Conservation (phyloP, 768 basidiomycete species). For the Austroboletus festivus region DNA sequence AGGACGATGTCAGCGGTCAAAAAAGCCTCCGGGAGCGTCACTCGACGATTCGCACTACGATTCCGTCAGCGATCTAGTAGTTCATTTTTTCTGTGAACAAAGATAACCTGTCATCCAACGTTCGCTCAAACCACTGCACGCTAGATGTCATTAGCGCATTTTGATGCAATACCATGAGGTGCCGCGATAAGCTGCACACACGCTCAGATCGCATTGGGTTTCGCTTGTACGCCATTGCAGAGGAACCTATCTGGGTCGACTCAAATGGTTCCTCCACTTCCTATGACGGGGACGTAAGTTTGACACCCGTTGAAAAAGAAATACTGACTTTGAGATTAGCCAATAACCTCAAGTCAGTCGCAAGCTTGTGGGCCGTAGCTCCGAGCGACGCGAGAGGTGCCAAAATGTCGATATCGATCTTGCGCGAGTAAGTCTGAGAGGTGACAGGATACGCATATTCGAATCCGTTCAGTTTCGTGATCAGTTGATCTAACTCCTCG, state of each 20-base stretch:
- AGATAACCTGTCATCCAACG: constrained; percentile 85
- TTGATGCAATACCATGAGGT: constrained; percentile 94
- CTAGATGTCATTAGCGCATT: constrained; percentile 93
- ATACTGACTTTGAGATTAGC: constrained; percentile 81
- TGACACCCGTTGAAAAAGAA: constrained; percentile 7
- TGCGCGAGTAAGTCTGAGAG: constrained; percentile 97
- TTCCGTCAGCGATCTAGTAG: constrained; percentile 7
- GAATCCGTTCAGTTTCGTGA: constrained; percentile 91
- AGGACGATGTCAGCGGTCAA: constrained; percentile 95
- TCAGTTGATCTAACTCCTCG: constrained; percentile 80
- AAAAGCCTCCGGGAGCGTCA: constrained; percentile 96
- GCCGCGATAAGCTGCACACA: constrained; percentile 92
- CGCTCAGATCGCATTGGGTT: constrained; percentile 99
- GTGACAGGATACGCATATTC: constrained; percentile 95
- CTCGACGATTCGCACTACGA: constrained; percentile 87
- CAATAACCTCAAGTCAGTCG: constrained; percentile 89
- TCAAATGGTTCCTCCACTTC: constrained; percentile 99
- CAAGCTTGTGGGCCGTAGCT: constrained; percentile 96
- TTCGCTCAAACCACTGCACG: constrained; percentile 98
- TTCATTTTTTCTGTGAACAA: not conserved
- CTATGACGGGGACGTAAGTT: constrained; percentile 36
- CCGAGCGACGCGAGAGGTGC: constrained; percentile 87
- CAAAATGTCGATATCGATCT: constrained; percentile 93
- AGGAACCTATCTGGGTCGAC: constrained; percentile 95
- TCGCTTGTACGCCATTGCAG: constrained; percentile 98